Percentiles rank a stretch among this genome's conserved stretches.
Evolutionary conservation across 306 rosid species (phyloP).

Genomic region (Alnus rubra): DNA sequence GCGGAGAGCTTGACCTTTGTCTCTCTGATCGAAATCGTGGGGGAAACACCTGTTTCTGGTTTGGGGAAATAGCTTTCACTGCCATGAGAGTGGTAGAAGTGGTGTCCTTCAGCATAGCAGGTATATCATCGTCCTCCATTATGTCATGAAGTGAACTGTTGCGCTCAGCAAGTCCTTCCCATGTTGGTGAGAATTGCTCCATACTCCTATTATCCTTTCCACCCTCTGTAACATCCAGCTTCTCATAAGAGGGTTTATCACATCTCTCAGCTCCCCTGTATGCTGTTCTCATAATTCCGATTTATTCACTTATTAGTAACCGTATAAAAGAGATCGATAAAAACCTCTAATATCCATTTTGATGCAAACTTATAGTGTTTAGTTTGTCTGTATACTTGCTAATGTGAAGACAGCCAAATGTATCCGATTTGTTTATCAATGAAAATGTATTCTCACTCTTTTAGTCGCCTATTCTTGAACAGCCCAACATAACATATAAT

Average conservation of each 20-base stretch:
- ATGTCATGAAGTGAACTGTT: slow-evolving; percentile 7
- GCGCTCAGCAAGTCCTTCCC: slow-evolving; percentile 14
- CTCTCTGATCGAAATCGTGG: slow-evolving; percentile 16
- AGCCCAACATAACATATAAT: neutral
- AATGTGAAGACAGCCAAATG: neutral
- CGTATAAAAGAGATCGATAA: neutral
- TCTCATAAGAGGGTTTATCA: slow-evolving; percentile 9
- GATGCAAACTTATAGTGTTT: neutral
- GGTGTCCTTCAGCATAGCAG: slow-evolving; percentile 22
- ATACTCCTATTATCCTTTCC: neutral
- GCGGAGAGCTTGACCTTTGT: slow-evolving; percentile 5
- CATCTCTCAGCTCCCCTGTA: slow-evolving; percentile 12
- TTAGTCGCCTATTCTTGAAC: too few species aligned
- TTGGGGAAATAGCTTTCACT: neutral
- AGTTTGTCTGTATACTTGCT: too few species aligned
- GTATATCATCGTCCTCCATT: slow-evolving; percentile 8
- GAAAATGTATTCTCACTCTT: neutral
- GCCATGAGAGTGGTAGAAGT: neutral
- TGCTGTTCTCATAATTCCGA: slow-evolving; percentile 9
- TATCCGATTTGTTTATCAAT: neutral
- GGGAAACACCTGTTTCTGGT: slow-evolving; percentile 13
- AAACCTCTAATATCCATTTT: neutral
- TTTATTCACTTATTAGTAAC: neutral
- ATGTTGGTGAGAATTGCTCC: slow-evolving; percentile 14
- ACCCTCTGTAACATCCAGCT: neutral